Evolutionary conservation across 805 yeast genomes (phyloP).

Genomic region (Schwanniomyces pseudopolymorphus): DNA sequence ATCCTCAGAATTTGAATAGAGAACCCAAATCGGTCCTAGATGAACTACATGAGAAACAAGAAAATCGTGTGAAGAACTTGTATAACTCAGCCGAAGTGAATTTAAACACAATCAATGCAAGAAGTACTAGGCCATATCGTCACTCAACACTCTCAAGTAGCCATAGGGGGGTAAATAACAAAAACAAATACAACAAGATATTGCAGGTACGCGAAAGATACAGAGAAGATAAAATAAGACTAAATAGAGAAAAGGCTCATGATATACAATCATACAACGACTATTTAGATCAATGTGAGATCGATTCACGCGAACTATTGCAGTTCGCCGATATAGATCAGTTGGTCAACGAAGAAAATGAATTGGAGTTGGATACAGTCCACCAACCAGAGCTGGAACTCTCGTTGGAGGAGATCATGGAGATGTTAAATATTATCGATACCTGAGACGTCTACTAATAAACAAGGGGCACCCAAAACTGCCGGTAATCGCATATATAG

Average conservation of each 20-base stretch:
- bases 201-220: constrained; percentile 24
- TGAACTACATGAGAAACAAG: constrained; percentile 16
- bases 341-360: constrained; percentile 5
- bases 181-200: constrained; percentile 23
- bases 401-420: constrained; percentile 7
- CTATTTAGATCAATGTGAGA: constrained; percentile 9
- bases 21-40: constrained; percentile 10
- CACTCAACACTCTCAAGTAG: background rate
- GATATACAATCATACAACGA: constrained; percentile 19
- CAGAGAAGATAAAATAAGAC: constrained; percentile 16
- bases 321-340: constrained; percentile 1
- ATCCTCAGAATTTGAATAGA: background rate
- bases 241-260: constrained; percentile 15
- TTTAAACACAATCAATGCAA: background rate
- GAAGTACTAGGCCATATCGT: background rate
- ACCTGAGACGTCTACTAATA: background rate
- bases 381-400: background rate
- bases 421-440: constrained; percentile 7
- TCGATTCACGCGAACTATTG: constrained; percentile 18
- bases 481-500: too few species aligned
- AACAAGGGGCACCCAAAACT: too few species aligned
- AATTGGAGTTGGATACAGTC: background rate
- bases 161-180: constrained; percentile 9
- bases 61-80: constrained; percentile 12
- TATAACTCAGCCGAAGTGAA: constrained; percentile 10